Conservation (phyloP, 345 rosid species). For the Melaleuca quinquenervia region DNA sequence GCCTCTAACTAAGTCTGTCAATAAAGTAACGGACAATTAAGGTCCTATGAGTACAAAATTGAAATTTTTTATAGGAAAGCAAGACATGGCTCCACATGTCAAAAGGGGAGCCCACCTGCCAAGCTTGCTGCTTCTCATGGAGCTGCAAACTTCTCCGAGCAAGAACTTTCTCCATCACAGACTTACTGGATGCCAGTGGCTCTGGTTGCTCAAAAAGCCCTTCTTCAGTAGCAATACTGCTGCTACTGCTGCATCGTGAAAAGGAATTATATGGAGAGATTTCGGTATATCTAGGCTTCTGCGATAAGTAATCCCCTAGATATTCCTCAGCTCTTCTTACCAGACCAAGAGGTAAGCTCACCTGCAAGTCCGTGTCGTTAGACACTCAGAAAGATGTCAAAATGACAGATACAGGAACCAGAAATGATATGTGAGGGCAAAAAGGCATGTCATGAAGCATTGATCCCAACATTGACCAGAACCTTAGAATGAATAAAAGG, state of each 20-base stretch:
- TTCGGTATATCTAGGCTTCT: constrained; percentile 31
- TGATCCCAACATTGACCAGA: not conserved
- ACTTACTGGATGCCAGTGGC: constrained; percentile 31
- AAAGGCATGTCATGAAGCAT: not conserved
- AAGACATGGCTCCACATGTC: not conserved
- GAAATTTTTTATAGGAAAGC: not conserved
- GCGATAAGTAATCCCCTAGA: constrained; percentile 51
- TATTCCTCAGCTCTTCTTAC: constrained; percentile 48
- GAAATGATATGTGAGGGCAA: not conserved
- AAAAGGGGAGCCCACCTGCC: constrained; percentile 59
- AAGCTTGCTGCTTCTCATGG: constrained; percentile 47
- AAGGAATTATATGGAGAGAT: constrained; percentile 25
- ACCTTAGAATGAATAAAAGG: not conserved
- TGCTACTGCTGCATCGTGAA: constrained; percentile 51
- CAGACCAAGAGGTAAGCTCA: constrained; percentile 46
- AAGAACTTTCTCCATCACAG: constrained; percentile 42
- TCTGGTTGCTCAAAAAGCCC: constrained; percentile 63
- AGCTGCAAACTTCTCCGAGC: constrained; percentile 45
- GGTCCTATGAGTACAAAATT: not conserved
- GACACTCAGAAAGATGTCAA: not conserved
- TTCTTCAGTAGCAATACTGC: constrained; percentile 56
- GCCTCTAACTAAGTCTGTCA: not conserved
- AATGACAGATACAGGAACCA: not conserved
- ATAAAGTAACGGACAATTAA: not conserved
- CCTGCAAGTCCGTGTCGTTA: constrained; percentile 26